Conservation (phyloP, 768 basidiomycete genomes). For the Hypholoma sublateritium region DNA sequence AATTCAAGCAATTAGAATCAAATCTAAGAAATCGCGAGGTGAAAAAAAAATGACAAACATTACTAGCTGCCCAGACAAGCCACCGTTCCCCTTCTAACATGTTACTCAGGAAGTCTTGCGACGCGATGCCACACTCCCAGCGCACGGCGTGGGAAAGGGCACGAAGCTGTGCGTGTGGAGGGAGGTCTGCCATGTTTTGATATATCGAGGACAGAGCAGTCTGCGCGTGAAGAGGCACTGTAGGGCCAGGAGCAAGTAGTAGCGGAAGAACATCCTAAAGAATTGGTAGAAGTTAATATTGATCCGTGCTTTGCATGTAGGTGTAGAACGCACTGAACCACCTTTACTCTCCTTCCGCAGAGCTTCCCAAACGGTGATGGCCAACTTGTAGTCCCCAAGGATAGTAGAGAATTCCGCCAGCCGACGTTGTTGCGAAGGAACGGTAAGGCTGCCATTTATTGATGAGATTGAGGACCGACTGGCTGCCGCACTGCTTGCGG, state of each 20-base stretch:
- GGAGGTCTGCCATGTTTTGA: conserved; percentile 43
- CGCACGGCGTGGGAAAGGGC: conserved; percentile 69
- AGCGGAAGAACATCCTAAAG: conserved; percentile 80
- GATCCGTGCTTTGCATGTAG: neutral
- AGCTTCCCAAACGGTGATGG: conserved; percentile 81
- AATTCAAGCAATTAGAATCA: conserved; percentile 22
- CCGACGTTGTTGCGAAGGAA: conserved; percentile 75
- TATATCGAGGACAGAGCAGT: conserved; percentile 56
- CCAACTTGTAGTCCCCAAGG: conserved; percentile 86
- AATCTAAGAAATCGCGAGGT: neutral
- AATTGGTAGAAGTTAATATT: neutral
- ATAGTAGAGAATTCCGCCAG: conserved; percentile 95
- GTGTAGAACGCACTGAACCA: conserved; percentile 62
- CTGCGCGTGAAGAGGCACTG: conserved; percentile 57
- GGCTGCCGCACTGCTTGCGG: conserved; percentile 43
- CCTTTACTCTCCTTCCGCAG: conserved; percentile 84
- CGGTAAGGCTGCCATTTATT: conserved; percentile 30
- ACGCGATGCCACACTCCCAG: conserved; percentile 70
- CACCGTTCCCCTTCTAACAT: conserved; percentile 77
- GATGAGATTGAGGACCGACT: conserved; percentile 37
- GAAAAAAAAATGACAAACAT: conserved; percentile 47
- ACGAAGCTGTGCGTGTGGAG: conserved; percentile 65
- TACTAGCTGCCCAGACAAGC: conserved; percentile 84
- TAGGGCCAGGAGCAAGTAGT: conserved; percentile 64
- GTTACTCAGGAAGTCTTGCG: conserved; percentile 55